These are phyloP conservation scores for Neurospora discreta DNA, from an alignment of 495 filamentous ascomycete genomes.

Conservation along the genomic window DNA sequence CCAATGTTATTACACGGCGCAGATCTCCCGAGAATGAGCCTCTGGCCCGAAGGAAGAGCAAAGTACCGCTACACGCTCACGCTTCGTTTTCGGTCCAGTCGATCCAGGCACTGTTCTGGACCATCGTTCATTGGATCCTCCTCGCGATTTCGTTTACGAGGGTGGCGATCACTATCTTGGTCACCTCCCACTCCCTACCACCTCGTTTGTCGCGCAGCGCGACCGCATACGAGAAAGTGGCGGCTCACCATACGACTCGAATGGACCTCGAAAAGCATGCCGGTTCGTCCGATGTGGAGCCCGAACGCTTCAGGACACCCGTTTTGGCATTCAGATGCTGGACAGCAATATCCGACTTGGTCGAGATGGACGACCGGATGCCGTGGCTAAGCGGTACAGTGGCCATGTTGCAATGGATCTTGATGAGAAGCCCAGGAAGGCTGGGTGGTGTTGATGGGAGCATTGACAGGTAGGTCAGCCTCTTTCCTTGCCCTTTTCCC, in stretches of 20 bases:
- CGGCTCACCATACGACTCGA: constrained; percentile 8
- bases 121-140: constrained; percentile 56
- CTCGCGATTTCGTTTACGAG: constrained; percentile 53
- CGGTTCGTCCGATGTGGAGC: constrained; percentile 1
- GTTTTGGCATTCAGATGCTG: constrained; percentile 64
- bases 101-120: constrained; percentile 49
- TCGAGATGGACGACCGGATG: constrained; percentile 67
- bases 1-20: constrained; percentile 14
- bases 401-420: constrained; percentile 60
- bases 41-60: background rate
- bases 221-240: constrained; percentile 4
- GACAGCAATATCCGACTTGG: constrained; percentile 54
- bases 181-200: constrained; percentile 42
- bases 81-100: constrained; percentile 27
- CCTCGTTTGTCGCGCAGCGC: constrained; percentile 22
- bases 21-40: constrained; percentile 5
- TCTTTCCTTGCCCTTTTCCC: constrained; percentile 15
- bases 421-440: constrained; percentile 58
- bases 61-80: constrained; percentile 2
- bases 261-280: constrained; percentile 1
- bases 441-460: constrained; percentile 63
- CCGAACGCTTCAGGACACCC: constrained; percentile 45
- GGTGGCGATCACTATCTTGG: constrained; percentile 41
- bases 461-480: constrained; percentile 72
- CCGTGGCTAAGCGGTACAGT: constrained; percentile 70